phyloP scores from a whole-genome alignment of 192 early-diverging fungal species.

The Podila horticola region DNA sequence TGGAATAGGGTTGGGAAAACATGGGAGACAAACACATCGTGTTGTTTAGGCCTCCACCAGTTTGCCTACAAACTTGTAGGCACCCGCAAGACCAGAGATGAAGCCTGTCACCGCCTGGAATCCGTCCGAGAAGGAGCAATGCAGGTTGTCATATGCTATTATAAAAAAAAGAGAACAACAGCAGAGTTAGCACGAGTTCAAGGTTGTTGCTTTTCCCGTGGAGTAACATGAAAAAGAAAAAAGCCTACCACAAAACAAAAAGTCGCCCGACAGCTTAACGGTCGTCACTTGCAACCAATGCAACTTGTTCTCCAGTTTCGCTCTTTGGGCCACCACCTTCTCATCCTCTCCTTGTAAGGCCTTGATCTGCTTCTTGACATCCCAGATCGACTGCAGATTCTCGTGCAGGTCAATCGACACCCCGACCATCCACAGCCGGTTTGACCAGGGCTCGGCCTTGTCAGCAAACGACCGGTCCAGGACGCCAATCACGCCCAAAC shows the following conservation, averaged over 20 bases:
- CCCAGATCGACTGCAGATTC: slow-evolving; percentile 51
- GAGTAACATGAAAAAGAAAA: slow-evolving; percentile 42
- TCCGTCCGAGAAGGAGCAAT: slow-evolving; percentile 57
- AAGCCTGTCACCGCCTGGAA: slow-evolving; percentile 65
- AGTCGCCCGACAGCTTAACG: slow-evolving; percentile 75
- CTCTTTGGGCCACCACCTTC: slow-evolving; percentile 17
- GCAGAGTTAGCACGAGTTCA: slow-evolving; percentile 2
- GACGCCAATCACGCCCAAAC: slow-evolving; percentile 75
- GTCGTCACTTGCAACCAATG: slow-evolving; percentile 67
- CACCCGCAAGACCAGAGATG: slow-evolving; percentile 56
- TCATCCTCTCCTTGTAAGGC: slow-evolving; percentile 38
- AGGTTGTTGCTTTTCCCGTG: slow-evolving; percentile 3
- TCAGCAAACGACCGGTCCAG: slow-evolving; percentile 61
- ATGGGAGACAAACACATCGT: background rate
- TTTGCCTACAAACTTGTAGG: slow-evolving; percentile 58
- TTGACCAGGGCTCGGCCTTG: slow-evolving; percentile 67
- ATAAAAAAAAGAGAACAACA: slow-evolving; percentile 7
- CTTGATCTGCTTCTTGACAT: slow-evolving; percentile 35
- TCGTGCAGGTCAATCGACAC: slow-evolving; percentile 76
- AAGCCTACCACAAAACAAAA: slow-evolving; percentile 76
- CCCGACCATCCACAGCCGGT: slow-evolving; percentile 74
- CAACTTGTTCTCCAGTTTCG: slow-evolving; percentile 57
- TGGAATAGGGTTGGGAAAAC: background rate
- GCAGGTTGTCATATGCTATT: slow-evolving; percentile 65
- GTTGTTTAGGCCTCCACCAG: slow-evolving; percentile 31